Percentiles rank a stretch among this genome's conserved stretches.
Conservation (phyloP, 495 filamentous ascomycete genomes). For the Parachaetomium inaequale region DNA sequence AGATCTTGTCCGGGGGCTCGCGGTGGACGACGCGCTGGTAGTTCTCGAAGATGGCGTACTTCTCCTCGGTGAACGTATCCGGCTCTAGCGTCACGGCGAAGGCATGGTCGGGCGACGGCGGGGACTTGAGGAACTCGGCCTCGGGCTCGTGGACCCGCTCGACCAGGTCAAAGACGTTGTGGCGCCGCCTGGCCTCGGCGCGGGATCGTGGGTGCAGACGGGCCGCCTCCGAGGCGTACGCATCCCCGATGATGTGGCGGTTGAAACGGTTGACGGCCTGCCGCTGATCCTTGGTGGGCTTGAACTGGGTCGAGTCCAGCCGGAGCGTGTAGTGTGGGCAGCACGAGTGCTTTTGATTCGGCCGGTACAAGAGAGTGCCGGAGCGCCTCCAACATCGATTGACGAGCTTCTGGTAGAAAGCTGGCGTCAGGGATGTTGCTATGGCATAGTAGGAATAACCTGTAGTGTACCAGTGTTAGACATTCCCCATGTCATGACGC, state of each 20-base stretch:
- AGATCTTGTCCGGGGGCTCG: slow-evolving; percentile 65
- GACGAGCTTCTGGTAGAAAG: slow-evolving; percentile 76
- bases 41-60: slow-evolving; percentile 77
- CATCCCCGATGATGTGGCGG: slow-evolving; percentile 72
- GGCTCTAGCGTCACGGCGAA: slow-evolving; percentile 78
- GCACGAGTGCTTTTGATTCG: slow-evolving; percentile 75
- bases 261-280: slow-evolving; percentile 90
- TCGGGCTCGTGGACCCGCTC: slow-evolving; percentile 67
- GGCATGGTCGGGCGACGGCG: slow-evolving; percentile 68
- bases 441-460: slow-evolving; percentile 81
- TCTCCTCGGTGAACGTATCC: slow-evolving; percentile 80
- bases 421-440: slow-evolving; percentile 61
- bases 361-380: slow-evolving; percentile 81
- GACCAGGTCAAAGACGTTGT: slow-evolving; percentile 70
- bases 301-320: slow-evolving; percentile 67
- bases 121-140: slow-evolving; percentile 49
- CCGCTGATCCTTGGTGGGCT: slow-evolving; percentile 74
- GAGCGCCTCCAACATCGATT: slow-evolving; percentile 91
- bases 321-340: slow-evolving; percentile 96
- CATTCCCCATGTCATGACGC: not conserved
- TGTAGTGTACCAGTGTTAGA: slow-evolving; percentile 37
- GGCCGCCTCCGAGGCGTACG: slow-evolving; percentile 69
- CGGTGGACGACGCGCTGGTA: slow-evolving; percentile 82
- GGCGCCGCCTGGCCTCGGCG: slow-evolving; percentile 72
- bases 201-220: slow-evolving; percentile 70